Base-by-base conservation (phyloP, 2,329 filamentous ascomycete species). In the Zelopaecilomyces penicillatus region DNA sequence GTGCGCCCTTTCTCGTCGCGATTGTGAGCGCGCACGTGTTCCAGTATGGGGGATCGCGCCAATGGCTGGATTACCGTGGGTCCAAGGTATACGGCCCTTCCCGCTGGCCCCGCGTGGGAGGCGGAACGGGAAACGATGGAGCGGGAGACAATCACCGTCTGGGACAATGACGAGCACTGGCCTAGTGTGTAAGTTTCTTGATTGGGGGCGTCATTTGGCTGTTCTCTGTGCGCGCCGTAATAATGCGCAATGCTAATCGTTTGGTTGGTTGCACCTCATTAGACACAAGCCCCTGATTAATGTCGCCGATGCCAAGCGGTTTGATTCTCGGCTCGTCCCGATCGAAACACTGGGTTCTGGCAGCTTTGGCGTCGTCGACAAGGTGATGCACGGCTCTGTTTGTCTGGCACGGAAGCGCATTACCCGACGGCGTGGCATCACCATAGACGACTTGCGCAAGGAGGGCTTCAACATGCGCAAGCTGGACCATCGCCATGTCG, bases 381-480 rank as follows among this genome's bases (percentile, higher is more conserved):
- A 68, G 45, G 64, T 72, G 26, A 60, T 57, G 4, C 66, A 65
- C 45, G 61, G 58, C 11, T 57, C 60, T 6, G 66, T 74, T 39
- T 65, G 60, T 39, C 61, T 73, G 45, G 70, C 70, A 5, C 59
- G 69, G 34, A 74, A 74, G 55, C 64, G 65, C 51, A 66, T 71
- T 44, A 48, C 54, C 30, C 61, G 60, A 9, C 54, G 60, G 5
- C 63, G 65, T 12, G 59, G 60, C 12, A 57, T 63, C 34, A 63
- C 62, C 4, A 61, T 73, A 10, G 63, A 71, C 7, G 58, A 62
- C 40, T 54, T 74, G 39, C 64, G 67, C 37, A 64, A 68, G 47
- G 70, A 74, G 54, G 67, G 67, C 29, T 56, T 69, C 47, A 68
- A 68, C 4, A 73, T 74, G 69, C 66, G 69, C 46, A 65, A 65